Base-by-base conservation (phyloP, 2,329 filamentous ascomycete genomes). In the Aspergillus sclerotialis region DNA sequence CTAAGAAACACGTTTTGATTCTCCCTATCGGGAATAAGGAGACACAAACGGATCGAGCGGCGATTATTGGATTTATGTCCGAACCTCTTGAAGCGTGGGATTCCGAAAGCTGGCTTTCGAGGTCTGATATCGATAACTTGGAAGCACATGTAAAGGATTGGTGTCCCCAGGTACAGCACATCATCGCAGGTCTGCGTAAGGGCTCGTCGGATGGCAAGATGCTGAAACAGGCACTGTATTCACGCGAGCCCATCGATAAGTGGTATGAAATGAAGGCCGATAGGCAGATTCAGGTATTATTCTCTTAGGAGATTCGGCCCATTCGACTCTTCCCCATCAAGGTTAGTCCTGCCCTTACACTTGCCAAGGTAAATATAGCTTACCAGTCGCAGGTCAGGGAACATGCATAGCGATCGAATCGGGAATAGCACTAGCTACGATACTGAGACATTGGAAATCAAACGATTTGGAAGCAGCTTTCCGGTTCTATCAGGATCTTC, bases 11-110 rank as follows among this genome's bases (percentile, higher is more conserved):
- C 29, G 44, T 62, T n/a, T 40, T 61, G 17, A 54, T 55, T 14
- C 43, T 62, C n/a, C 58, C 58, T 5, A 61, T 62, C 30, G 58
- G 59, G 2, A 62, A 62, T 29, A 36, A 51, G 12, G 55, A 58
- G 29, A 54, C 52, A 4, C 33, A 48, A 4, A 56, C 49, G 4
- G 48, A 55, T 28, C 47, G 55, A 11, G 56, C 57, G 3, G 58
- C 49, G 1, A 38, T 61, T 6, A 61, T 61, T 33, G 58, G 51
- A 4, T 62, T 62, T 28, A 61, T 61, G 57, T 55, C 56, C 5
- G 58, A 62, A 44, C 40, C 57, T 2, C 44, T 62, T 5, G 56
- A 60, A 18, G 29, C 43, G 3, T 62, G 57, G 57, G 55, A 50
- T 13, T 57, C 55, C 6, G 56, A 60, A 38, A 55, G 46, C 19